These are phyloP conservation scores for Metahyphopichia silvanorum DNA, from an alignment of 805 yeast species.

Conservation along the genomic window DNA sequence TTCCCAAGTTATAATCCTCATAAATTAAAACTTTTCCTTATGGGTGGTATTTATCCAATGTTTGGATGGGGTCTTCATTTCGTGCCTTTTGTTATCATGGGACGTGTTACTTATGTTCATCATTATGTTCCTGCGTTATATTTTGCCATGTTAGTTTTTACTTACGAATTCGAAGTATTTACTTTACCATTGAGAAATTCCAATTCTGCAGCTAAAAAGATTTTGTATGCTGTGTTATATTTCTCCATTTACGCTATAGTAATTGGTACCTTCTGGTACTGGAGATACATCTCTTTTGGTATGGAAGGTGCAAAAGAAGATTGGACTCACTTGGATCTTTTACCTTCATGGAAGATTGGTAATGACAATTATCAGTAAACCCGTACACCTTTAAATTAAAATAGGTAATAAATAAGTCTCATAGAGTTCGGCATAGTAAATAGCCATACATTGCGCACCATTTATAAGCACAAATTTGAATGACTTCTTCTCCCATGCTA, in stretches of 20 bases:
- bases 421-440: no score
- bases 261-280: constrained; percentile 40
- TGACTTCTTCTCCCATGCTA: no score
- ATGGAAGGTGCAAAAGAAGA: constrained; percentile 42
- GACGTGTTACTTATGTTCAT: constrained; percentile 94
- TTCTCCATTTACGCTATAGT: constrained; percentile 28
- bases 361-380: constrained; percentile 30
- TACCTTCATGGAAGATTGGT: constrained; percentile 40
- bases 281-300: constrained; percentile 39
- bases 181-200: constrained; percentile 23
- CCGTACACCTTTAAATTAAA: no score
- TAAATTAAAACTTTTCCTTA: constrained; percentile 50
- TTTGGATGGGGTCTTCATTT: constrained; percentile 88
- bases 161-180: constrained; percentile 53
- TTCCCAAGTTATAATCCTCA: constrained; percentile 43
- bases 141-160: constrained; percentile 81
- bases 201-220: constrained; percentile 10
- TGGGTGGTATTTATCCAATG: constrained; percentile 82
- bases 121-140: constrained; percentile 94
- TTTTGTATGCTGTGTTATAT: constrained; percentile 21
- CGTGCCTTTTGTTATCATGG: constrained; percentile 88
- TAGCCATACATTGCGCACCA: no score
- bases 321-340: constrained; percentile 37
- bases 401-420: no score
- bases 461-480: no score